A percentile compares a stretch with the other conserved stretches of the same genome.
These are phyloP conservation scores for Phytophthora citricola DNA, from an alignment of 352 stramenopile genomes.

Conservation along the genomic window DNA sequence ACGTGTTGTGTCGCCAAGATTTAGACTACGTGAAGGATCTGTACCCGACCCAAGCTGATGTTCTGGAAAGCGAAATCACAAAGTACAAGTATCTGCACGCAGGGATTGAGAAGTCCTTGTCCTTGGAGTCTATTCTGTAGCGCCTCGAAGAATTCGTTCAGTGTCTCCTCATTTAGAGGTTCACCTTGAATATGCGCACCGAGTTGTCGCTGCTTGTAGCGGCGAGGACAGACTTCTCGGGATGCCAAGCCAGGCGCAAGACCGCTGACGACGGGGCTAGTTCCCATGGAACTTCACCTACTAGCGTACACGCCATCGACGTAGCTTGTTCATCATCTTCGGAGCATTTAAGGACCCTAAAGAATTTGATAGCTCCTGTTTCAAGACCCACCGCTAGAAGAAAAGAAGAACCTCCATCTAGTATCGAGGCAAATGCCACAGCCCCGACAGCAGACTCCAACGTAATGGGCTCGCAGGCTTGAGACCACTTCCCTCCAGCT, in stretches of 20 bases:
- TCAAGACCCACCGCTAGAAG: constrained; percentile 69
- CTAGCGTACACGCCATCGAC: constrained; percentile 9
- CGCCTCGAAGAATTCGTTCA: no score
- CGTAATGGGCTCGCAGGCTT: constrained; percentile 22
- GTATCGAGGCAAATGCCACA: constrained; percentile 58
- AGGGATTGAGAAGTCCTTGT: constrained; percentile 45
- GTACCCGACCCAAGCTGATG: constrained; percentile 55
- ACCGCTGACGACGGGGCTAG: constrained; percentile 47
- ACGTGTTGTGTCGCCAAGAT: constrained; percentile 62
- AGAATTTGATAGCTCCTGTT: constrained; percentile 55
- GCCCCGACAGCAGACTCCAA: constrained; percentile 64
- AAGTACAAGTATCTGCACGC: constrained; percentile 66
- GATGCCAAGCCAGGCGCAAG: constrained; percentile 59
- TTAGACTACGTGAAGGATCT: constrained; percentile 68
- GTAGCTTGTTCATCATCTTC: neutral
- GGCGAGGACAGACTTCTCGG: constrained; percentile 36
- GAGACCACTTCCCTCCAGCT: constrained; percentile 29
- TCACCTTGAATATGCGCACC: constrained; percentile 56
- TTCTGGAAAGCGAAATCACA: constrained; percentile 69
- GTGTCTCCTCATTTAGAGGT: neutral
- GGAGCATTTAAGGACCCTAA: constrained; percentile 15
- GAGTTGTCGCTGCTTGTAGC: constrained; percentile 58
- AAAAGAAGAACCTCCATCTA: constrained; percentile 14
- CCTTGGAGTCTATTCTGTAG: neutral
- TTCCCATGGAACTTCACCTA: constrained; percentile 28